Conservation (phyloP, 164 flowering plant genomes). For the Warburgia ugandensis region DNA sequence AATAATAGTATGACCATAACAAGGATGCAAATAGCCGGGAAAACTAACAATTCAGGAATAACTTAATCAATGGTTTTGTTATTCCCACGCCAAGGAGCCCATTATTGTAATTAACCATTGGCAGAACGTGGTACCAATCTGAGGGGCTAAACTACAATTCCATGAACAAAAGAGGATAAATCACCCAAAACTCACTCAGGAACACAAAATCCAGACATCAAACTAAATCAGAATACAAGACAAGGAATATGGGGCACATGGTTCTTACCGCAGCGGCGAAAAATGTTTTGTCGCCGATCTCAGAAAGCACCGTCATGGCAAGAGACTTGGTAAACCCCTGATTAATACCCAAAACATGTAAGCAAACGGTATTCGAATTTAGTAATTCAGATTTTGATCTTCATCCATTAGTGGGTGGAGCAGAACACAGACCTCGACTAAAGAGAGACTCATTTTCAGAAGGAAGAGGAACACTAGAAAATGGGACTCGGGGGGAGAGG, state of each 20-base stretch:
- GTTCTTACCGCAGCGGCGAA: slow-evolving; percentile 81
- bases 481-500: not conserved
- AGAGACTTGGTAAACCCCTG: slow-evolving; percentile 87
- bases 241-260: not conserved
- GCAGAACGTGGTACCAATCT: too few species aligned
- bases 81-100: too few species aligned
- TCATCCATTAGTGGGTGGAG: not conserved
- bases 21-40: too few species aligned
- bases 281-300: slow-evolving; percentile 95
- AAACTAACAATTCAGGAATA: too few species aligned
- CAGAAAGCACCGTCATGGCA: slow-evolving; percentile 86
- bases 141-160: too few species aligned
- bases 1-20: too few species aligned
- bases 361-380: not conserved
- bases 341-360: not conserved
- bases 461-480: not conserved
- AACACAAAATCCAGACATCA: not conserved
- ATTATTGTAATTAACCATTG: too few species aligned
- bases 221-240: not conserved
- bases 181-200: not conserved
- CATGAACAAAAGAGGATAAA: not conserved
- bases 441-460: slow-evolving; percentile 4
- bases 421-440: slow-evolving; percentile 5
- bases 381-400: not conserved
- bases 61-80: too few species aligned